A percentile compares a stretch with the other conserved stretches of the same genome.
Evolutionary conservation across 441 rosid species (phyloP).

Genomic region (Euphorbia celastroides): DNA sequence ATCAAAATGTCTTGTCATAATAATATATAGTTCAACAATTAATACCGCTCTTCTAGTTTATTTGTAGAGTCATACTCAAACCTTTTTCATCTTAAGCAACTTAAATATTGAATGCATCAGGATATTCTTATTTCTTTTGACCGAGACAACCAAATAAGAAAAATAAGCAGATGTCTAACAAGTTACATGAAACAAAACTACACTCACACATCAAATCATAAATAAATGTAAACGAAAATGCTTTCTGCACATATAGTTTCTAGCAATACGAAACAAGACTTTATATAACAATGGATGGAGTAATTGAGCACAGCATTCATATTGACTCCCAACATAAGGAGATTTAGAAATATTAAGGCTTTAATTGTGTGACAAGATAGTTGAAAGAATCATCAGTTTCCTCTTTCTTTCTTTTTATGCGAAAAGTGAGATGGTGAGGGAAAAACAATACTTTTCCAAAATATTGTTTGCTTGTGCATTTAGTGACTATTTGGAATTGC

Average conservation of each 20-base stretch:
- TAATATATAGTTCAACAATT: background rate
- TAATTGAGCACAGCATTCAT: background rate
- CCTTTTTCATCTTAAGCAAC: background rate
- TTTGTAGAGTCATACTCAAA: background rate
- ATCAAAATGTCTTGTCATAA: background rate
- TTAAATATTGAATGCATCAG: background rate
- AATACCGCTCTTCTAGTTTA: background rate
- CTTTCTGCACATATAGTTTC: background rate
- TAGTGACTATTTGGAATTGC: too few species aligned
- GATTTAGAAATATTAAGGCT: background rate
- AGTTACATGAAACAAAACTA: background rate
- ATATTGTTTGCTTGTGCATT: too few species aligned
- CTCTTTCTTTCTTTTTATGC: background rate
- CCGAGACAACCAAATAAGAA: background rate
- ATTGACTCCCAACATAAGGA: constrained; percentile 1
- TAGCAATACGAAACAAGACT: background rate
- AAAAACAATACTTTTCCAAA: too few species aligned
- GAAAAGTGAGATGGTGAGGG: too few species aligned
- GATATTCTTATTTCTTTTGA: background rate
- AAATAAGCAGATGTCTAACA: background rate
- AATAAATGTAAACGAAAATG: background rate
- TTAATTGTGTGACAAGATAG: constrained; percentile 14
- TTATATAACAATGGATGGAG: background rate
- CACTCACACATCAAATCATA: constrained; percentile 3
- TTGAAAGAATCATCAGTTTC: constrained; percentile 14